Evolutionary conservation across 768 basidiomycete genomes (phyloP), one percentile per base, ranked within the genome.

Genomic region (Mycena haematopus): DNA sequence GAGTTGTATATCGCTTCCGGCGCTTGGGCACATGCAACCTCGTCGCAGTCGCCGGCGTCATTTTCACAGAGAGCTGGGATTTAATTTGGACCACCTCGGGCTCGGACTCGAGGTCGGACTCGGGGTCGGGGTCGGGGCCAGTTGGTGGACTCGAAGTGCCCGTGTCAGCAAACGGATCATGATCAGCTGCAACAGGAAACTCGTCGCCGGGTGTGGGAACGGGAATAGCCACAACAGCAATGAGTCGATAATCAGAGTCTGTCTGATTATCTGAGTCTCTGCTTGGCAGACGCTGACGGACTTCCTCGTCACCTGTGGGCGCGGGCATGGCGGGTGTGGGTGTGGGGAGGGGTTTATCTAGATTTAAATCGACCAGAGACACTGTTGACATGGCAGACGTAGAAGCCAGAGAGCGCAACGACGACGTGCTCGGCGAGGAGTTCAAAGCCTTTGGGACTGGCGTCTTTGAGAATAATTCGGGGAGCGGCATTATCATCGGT

Each of bases 311-410:
- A 24, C 35, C 47, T 21, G 21, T 29, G 31, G 36, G 13, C 13
- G 36, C 6, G 13, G 29, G 29, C 29, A 9, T 31, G 29, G 19
- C 9, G 31, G 21, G 6, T 21, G 5, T 49, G 31, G 40, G 55
- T 27, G 51, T 53, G 35, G 56, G 62, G 49, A 63, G 56, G 14
- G 60, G 60, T 27, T 61, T 56, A 17, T 61, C 47, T 29, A 47
- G 27, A 27, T 47, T 45, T 45, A 45, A 45, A 35, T 46, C 46
- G 31, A 35, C 46, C 11, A 40, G 21, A 31, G 60, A 47, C 17
- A 54, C 25, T 15, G 13, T 14, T 7, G 56, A 63, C n/a, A n/a
- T n/a, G 13, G 15, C 27, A 19, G 51, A 31, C 25, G 17, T 17
- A 7, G 25, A 31, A 36, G 33, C 11, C 3, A 22, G 31, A 13